Evolutionary conservation across 441 rosid genomes (phyloP), one percentile per base, ranked within the genome.

Genomic region (Bruguiera hainesii): DNA sequence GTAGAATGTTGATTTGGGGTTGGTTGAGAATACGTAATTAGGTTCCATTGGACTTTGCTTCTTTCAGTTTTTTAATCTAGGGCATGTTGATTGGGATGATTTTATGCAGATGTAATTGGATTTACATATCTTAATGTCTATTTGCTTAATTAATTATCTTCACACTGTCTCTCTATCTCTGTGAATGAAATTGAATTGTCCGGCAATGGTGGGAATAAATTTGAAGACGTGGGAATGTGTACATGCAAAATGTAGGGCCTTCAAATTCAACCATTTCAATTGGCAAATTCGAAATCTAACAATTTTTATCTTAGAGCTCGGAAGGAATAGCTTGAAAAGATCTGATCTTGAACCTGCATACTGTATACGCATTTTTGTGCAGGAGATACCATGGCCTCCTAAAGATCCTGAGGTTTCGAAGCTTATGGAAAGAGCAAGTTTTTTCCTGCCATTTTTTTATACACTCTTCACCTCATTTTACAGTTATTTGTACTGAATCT

Each of bases 321-420:
- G 53, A 51, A 31, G 58, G 62, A 61, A 33, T 19, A 50, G 68
- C 60, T 53, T 39, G 23, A 13, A 61, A 50, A 64, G 58, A 42
- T 50, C 30, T 67, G 75, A 70, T 60, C 56, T 61, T 26, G 42
- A 59, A 56, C 7, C 70, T 10, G 16, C 18, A 0, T 39, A 39
- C 48, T 11, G 18, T 13, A 39, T 11, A 3, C 48, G 13, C 18
- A 13, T 39, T 39, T 13, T 13, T 11, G 48, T 39, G 48, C 18
- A 11, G 11, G 98, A 87, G 79, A 82, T 82, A 60, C 20, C 75
- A 39, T 91, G 97, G 98, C 96, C 96, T 76, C 97, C 96, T 20
- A 82, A 75, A 76, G 88, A 85, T 77, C 92, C 87, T 1, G 79
- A 81, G 65, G 91, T 83, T 71, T 85, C 89, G 61, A 78, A 81